Conservation (phyloP, 2,329 filamentous ascomycete species). For the Blumeriella jaapii region DNA sequence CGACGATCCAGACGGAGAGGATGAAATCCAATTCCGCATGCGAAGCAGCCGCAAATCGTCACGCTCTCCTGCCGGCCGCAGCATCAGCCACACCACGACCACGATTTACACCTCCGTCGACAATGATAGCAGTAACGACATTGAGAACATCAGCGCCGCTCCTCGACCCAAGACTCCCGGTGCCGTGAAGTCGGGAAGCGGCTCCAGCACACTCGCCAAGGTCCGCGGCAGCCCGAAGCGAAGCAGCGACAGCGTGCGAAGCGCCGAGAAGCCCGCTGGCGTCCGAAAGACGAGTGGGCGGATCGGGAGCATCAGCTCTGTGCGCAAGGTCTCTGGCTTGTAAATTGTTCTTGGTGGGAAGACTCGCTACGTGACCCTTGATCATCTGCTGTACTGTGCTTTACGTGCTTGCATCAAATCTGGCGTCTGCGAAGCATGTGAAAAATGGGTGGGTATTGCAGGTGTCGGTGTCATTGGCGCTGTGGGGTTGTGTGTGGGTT, state of each 20-base stretch:
- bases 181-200: constrained; percentile 39
- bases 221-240: constrained; percentile 49
- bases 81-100: constrained; percentile 61
- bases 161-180: constrained; percentile 41
- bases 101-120: constrained; percentile 54
- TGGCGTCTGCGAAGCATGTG: constrained; percentile 5
- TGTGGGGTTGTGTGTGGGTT: too few relatives aligned
- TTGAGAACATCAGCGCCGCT: constrained; percentile 53
- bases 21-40: constrained; percentile 57
- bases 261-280: constrained; percentile 40
- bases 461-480: too few relatives aligned
- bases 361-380: constrained; percentile 1
- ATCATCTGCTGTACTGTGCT: constrained; percentile 14
- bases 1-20: constrained; percentile 69
- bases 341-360: too few relatives aligned
- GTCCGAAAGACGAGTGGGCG: constrained; percentile 56
- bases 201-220: constrained; percentile 42
- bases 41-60: constrained; percentile 54
- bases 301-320: constrained; percentile 43
- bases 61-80: constrained; percentile 44
- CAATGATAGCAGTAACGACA: constrained; percentile 57
- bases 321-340: constrained; percentile 26
- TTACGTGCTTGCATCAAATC: constrained; percentile 19
- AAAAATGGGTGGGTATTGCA: not conserved
- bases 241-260: constrained; percentile 36